Percentiles rank a stretch among this genome's conserved stretches.
These are phyloP conservation scores for Bigelowiella natans DNA, from an alignment of 78 protist genomes.

Conservation along the genomic window DNA sequence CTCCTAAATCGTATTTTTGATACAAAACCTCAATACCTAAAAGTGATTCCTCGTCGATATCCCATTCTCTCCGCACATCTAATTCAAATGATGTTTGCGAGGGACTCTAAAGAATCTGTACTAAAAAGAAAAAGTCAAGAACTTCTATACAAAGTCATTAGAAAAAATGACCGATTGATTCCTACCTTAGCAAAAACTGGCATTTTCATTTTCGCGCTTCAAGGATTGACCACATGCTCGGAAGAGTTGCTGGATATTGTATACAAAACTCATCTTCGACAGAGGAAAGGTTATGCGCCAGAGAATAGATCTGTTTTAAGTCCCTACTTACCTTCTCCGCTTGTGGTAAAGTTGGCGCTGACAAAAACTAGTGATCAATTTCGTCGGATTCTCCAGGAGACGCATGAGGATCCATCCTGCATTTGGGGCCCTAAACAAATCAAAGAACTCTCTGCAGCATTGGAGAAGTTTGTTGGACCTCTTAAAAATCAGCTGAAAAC, in stretches of 20 bases:
- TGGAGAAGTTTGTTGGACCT: no score
- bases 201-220: not conserved
- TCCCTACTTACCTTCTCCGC: no score
- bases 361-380: no score
- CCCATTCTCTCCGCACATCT: not conserved
- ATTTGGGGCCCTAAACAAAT: no score
- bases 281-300: not conserved
- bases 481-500: no score
- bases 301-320: no score
- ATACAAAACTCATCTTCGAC: not conserved
- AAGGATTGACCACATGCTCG: not conserved
- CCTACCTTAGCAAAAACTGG: not conserved
- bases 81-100: not conserved
- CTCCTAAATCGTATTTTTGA: not conserved
- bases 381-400: no score
- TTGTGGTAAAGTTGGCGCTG: no score
- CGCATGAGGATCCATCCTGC: no score
- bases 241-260: not conserved
- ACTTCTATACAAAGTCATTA: not conserved
- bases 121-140: not conserved
- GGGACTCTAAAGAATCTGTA: not conserved
- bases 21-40: not conserved
- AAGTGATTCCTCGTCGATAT: not conserved
- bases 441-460: no score
- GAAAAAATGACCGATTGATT: not conserved